Evolutionary conservation across 306 rosid species (phyloP).

Genomic region (Notholithocarpus densiflorus): DNA sequence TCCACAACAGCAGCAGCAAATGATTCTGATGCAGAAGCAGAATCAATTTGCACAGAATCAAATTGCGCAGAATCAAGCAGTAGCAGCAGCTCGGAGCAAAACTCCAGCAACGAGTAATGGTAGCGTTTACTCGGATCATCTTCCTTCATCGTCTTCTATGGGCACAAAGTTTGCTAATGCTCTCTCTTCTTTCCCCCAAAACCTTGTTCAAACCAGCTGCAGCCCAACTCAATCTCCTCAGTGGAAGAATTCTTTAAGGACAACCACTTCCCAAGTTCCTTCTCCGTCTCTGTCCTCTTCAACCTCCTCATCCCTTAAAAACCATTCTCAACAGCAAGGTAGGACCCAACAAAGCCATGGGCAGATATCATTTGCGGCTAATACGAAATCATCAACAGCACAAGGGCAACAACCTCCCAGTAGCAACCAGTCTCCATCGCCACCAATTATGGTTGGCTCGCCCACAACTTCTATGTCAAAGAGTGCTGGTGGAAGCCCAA

Average conservation of each 20-base stretch:
- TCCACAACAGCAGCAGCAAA: constrained; percentile 56
- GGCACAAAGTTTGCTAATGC: constrained; percentile 70
- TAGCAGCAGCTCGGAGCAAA: constrained; percentile 53
- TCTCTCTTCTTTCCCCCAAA: constrained; percentile 63
- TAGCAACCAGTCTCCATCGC: constrained; percentile 72
- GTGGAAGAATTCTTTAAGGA: constrained; percentile 76
- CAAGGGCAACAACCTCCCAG: constrained; percentile 60
- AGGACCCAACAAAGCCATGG: constrained; percentile 68
- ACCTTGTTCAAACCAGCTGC: constrained; percentile 64
- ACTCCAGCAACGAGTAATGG: constrained; percentile 68
- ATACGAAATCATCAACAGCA: constrained; percentile 51
- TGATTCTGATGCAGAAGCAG: constrained; percentile 65
- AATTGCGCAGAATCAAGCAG: constrained; percentile 4
- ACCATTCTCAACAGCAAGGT: constrained; percentile 60
- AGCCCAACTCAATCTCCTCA: constrained; percentile 75
- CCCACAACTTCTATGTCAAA: constrained; percentile 85
- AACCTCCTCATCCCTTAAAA: constrained; percentile 57
- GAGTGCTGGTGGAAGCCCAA: constrained; percentile 87
- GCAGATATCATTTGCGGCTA: constrained; percentile 85
- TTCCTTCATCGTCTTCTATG: constrained; percentile 61
- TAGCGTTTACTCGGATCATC: constrained; percentile 62
- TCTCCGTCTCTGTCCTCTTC: constrained; percentile 60
- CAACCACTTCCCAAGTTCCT: constrained; percentile 51
- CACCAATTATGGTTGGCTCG: constrained; percentile 72
- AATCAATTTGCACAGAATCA: constrained; percentile 33